Base-by-base conservation (phyloP, 2,329 filamentous ascomycete genomes). In the Cytospora piceicola region DNA sequence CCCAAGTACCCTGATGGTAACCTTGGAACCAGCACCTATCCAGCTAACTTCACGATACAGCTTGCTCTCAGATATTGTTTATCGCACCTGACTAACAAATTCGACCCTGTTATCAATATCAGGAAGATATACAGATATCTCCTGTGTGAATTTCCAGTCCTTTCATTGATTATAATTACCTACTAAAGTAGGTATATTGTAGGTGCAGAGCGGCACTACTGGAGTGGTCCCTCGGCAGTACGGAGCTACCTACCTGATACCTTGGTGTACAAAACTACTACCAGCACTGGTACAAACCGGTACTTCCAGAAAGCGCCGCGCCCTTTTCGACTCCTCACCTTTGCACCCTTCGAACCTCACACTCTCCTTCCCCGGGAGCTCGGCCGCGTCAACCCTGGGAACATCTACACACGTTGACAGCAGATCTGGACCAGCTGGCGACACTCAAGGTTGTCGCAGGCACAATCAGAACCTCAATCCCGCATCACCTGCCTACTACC, bases 271-370 rank as follows among this genome's bases (percentile, higher is more conserved):
- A 46, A 11, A 22, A 22, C n/a, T 3, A 20, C 42, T 46, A 46
- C 42, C 42, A 22, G 4, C 20, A 46, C 42, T 6, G 20, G 3
- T 46, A 46, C 42, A 42, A 20, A 20, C 39, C 39, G 17, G 39
- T 42, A 42, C 39, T 42, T 42, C 5, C 39, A 20, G 17, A 42
- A 20, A 29, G 39, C 39, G 39, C 39, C 39, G 39, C 39, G 39
- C 39, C 39, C 39, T 42, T 42, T 42, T 42, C 39, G 39, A 42
- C 39, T 42, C 39, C 39, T 42, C 39, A 42, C 39, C 39, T 42
- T 42, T 42, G 39, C 39, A 46, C 2, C 42, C n/a, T 42, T 46
- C 42, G 20, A 4, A 46, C 42, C 42, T n/a, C 42, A 20, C 42
- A 9, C 42, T 46, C 11, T n/a, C 42, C 20, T 22, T 15, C 7